A percentile compares a stretch with the other conserved stretches of the same genome.
These are phyloP conservation scores for Rosa multiflora DNA, from an alignment of 306 rosid species.

Conservation along the genomic window DNA sequence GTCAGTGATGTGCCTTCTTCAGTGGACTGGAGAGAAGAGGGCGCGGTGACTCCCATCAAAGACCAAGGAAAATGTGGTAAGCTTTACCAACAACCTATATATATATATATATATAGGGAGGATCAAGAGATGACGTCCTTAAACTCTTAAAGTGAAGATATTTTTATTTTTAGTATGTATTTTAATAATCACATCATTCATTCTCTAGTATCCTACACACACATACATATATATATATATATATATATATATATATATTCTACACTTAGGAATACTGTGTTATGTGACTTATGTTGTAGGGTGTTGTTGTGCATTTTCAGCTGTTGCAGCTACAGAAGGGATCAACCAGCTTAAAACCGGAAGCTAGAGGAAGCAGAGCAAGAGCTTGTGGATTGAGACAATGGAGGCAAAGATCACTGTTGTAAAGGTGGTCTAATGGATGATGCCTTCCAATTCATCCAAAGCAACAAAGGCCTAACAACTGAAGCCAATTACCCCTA, in stretches of 20 bases:
- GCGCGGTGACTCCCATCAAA: conserved; percentile 37
- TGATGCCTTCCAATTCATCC: conserved; percentile 40
- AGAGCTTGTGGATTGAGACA: conserved; percentile 49
- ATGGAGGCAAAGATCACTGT: conserved; percentile 32
- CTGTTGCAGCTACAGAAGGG: conserved; percentile 43
- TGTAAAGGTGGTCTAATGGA: conserved; percentile 41
- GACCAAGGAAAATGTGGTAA: conserved; percentile 42
- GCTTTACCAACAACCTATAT: neutral
- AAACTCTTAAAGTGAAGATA: no score
- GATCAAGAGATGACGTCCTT: no score
- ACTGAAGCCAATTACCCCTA: conserved; percentile 40
- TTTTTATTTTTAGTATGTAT: no score
- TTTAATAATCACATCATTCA: no score
- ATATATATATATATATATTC: no score
- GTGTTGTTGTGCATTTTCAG: conserved; percentile 41
- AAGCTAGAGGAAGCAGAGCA: conserved; percentile 20
- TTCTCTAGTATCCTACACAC: no score
- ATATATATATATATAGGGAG: no score
- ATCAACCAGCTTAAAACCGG: conserved; percentile 18
- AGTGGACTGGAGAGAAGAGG: conserved; percentile 38
- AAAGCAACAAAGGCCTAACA: conserved; percentile 28
- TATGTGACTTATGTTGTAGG: neutral
- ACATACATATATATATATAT: no score
- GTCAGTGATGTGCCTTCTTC: conserved; percentile 27
- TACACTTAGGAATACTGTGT: no score